Base-by-base conservation (phyloP, 2,329 filamentous ascomycete genomes). In the Trichoderma atrobrunneum region DNA sequence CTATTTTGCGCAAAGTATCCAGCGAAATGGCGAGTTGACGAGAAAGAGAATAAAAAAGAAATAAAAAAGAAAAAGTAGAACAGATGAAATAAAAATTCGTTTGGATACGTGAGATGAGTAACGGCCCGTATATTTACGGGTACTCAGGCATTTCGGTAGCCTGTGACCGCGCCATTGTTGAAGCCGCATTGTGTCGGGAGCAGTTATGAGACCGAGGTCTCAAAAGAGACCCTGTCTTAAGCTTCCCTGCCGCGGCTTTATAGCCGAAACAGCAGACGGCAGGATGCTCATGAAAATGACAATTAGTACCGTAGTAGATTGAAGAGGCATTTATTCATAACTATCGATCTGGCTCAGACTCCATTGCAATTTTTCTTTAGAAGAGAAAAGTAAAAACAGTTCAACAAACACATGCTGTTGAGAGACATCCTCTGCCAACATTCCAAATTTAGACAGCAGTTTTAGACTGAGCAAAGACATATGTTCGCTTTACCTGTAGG, bases 141-240 rank as follows among this genome's bases (percentile, higher is more conserved):
- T 30, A 18, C 43, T 10, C 24, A 32, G 32, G 24, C 24, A 1
- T 57, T 21, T 57, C 11, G 24, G n/a, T 11, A 14, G 16, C 32
- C 34, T 8, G 5, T n/a, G 36, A n/a, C 28, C n/a, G 18, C 28
- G 24, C 21, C 12, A 18, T 24, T 18, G 18, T 60, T 24, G 11
- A 16, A 51, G 32, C 18, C 34, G 32, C 30, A 5, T 56, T 66
- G 30, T 56, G 11, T 48, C 32, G 34, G 34, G n/a, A 32, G 36
- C 14, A 59, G 6, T 43, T 70, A 70, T 70, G 51, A 54, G 67
- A 70, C 67, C 67, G 28, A 36, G 67, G 56, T 62, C 57, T 51
- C 14, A 51, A 26, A 69, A 7, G 1, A 4, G 66, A 11, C 10
- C 0, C 16, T 34, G 24, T 12, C 10, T 28, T 5, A 7, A 39